A percentile compares a stretch with the other conserved stretches of the same genome.
phyloP scores from a whole-genome alignment of 495 filamentous ascomycete species.

The Cladorrhinum samala region DNA sequence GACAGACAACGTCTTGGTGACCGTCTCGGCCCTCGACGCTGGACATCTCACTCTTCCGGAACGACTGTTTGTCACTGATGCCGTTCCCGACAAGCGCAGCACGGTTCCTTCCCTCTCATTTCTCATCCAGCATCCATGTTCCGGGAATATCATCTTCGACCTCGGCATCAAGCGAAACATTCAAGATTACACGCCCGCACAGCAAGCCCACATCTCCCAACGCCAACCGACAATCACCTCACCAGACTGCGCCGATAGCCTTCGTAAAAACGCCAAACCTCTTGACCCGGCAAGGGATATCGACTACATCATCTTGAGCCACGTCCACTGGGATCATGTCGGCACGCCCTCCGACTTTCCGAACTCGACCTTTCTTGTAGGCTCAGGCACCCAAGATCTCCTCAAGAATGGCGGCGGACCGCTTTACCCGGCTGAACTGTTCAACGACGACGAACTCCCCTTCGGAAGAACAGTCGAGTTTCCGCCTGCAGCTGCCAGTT shows the following conservation, averaged over 20 bases:
- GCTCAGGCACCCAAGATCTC: conserved; percentile 38
- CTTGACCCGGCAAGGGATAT: conserved; percentile 27
- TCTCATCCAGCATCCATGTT: conserved; percentile 26
- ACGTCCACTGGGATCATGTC: conserved; percentile 50
- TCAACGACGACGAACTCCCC: conserved; percentile 28
- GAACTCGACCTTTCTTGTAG: conserved; percentile 39
- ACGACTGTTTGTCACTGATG: conserved; percentile 29
- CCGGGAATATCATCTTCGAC: conserved; percentile 37
- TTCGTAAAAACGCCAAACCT: conserved; percentile 24
- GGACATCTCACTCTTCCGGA: conserved; percentile 32
- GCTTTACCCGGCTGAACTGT: conserved; percentile 21
- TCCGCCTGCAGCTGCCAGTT: conserved; percentile 13
- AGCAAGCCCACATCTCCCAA: conserved; percentile 34
- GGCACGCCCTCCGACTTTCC: conserved; percentile 43
- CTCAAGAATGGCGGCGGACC: conserved; percentile 27
- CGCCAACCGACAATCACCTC: conserved; percentile 32
- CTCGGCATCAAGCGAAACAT: conserved; percentile 41
- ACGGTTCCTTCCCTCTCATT: conserved; percentile 37
- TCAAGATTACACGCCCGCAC: conserved; percentile 30
- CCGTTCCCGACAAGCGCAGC: conserved; percentile 21
- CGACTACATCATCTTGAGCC: conserved; percentile 41
- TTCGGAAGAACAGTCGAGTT: conserved; percentile 22
- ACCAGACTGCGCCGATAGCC: conserved; percentile 34
- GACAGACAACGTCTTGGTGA: conserved; percentile 2
- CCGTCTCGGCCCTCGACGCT: conserved; percentile 27